Base-by-base conservation (phyloP, 1,284 basidiomycete genomes). In the Tilletia walkeri region DNA sequence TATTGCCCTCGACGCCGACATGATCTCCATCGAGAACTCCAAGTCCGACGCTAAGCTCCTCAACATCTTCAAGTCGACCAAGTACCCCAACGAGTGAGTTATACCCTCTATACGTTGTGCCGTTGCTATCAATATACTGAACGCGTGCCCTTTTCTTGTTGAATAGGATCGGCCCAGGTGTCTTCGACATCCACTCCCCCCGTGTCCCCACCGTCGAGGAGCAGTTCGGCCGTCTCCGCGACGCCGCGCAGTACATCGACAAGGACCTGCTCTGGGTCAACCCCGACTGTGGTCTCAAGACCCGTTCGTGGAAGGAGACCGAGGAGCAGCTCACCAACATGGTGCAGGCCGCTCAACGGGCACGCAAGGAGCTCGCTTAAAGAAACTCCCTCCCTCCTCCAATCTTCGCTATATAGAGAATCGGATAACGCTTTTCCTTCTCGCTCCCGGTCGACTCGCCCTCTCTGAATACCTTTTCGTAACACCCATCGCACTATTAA, bases 1-100 rank as follows among this genome's bases (percentile, higher is more conserved):
- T 85, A 91, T 96, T 86, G 90, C 92, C 79, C 91, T 99, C 75
- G 96, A 99, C 84, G 95, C 95, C 80, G 96, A 99, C 86, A 94
- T 98, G 86, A 98, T 99, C 87, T 97, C 94, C 69, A 97, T 99
- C 84, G 95, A 98, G 87, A 94, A 95, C 73, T 78, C 76, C 72
- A 84, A 83, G 80, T 76, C 77, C 39, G 80, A 78, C 71, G 80
- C 80, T 70, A 98, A 99, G 88, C 89, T 99, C 74, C 88, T 99
- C 82, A 89, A 91, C 76, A 94, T 94, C 81, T 99, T 99, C 91
- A 90, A 93, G 88, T 88, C 92, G 77, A 92, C 93, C 86, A 92
- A 93, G 70, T 99, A 99, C 89, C 92, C 93, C 73, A 97, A 96
- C 88, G 90, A 94, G 59, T 63, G 59, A 63, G 59, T 41, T 39